phyloP scores from a whole-genome alignment of 345 rosid genomes.

The Cardamine occulta region DNA sequence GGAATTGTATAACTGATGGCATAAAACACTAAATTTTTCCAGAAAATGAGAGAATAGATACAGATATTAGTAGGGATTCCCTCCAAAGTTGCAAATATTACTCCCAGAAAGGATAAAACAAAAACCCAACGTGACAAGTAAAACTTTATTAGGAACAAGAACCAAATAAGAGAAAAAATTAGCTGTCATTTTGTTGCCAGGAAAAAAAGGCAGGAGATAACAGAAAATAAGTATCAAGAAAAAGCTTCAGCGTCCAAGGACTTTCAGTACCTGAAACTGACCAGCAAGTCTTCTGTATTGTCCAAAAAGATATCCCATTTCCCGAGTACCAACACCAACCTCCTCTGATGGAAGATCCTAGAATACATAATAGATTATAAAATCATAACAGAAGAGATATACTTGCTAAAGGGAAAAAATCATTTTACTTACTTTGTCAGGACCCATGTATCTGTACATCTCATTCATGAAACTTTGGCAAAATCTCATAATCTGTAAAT shows the following conservation, averaged over 20 bases:
- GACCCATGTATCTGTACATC: slow-evolving; percentile 86
- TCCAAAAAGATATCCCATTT: slow-evolving; percentile 98
- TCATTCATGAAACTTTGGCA: slow-evolving; percentile 99
- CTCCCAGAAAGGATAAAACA: not conserved
- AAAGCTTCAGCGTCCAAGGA: slow-evolving; percentile 17
- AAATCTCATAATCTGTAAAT: slow-evolving; percentile 90
- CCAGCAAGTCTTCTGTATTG: slow-evolving; percentile 96
- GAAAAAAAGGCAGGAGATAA: slow-evolving; percentile 3
- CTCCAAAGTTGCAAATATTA: not conserved
- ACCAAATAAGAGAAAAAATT: not conserved
- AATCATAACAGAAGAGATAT: slow-evolving; percentile 22
- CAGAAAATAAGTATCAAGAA: not conserved
- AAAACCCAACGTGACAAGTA: not conserved
- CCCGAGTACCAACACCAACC: slow-evolving; percentile 97
- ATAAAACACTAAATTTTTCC: not conserved
- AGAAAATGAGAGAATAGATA: slow-evolving; percentile 7
- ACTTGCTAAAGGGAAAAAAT: slow-evolving; percentile 2
- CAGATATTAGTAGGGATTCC: slow-evolving; percentile 9
- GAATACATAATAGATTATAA: slow-evolving; percentile 13
- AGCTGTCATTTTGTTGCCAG: not conserved
- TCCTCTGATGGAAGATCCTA: slow-evolving; percentile 99
- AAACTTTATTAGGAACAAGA: not conserved
- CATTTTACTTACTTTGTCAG: slow-evolving; percentile 71
- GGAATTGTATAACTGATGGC: not conserved
- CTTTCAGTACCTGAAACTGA: slow-evolving; percentile 83